Base-by-base conservation (phyloP, 2,329 filamentous ascomycete genomes). In the Claviceps sp. region DNA sequence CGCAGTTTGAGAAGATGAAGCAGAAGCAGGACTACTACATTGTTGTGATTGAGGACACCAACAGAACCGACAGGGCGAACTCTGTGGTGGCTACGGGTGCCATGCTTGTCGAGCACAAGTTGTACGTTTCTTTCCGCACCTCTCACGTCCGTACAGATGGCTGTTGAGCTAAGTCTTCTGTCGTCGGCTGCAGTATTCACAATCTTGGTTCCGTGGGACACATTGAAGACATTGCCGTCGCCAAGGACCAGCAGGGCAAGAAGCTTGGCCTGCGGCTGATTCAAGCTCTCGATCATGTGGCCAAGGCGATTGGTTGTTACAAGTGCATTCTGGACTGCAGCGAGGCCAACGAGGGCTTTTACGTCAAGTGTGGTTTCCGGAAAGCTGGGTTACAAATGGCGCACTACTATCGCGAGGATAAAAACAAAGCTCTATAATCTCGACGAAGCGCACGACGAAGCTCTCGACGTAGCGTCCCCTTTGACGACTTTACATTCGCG, bases 291-390 rank as follows among this genome's bases (percentile, higher is more conserved):
- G 90, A 97, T 69, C 85, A 78, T 65, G 83, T 97, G 54, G 89
- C 90, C 51, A 82, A 88, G 65, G 80, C 88, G 65, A 83, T 93
- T 53, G 93, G 91, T 51, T 97, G 91, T 71, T 97, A 97, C 71
- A 97, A 93, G 84, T 89, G 83, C 58, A 97, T 98, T 60, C 79
- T 97, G 57, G 91, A 97, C 69, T 98, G 93, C 74, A 94, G 86
- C 58, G 91, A 96, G 69, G 81, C 85, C 60, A 98, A 97, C 67
- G 89, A 95, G 69, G 91, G 90, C 22, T 97, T 98, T 74, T 98
- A 98, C 68, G 78, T 95, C 68, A 97, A 97, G 77, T 97, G 93
- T 70, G 91, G 91, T 53, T 97, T 95, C 70, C 85, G 88, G 70
- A 77, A 88, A 55, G 91, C 89, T 29, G 93, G 93, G 16, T 72